Conservation (phyloP, 441 rosid genomes). For the Flueggea neowawraea region DNA sequence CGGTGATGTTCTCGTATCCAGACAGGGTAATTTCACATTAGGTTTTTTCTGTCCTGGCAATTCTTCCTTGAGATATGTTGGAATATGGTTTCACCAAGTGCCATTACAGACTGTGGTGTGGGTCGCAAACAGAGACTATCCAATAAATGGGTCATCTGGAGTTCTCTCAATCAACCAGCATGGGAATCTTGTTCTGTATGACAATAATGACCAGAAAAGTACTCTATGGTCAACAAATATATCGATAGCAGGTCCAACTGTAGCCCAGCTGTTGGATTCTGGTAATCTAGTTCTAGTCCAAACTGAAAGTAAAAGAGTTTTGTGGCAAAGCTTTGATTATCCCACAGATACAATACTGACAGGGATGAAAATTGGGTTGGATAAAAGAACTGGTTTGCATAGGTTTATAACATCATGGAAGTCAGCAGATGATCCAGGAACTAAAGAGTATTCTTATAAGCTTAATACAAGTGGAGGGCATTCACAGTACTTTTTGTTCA, state of each 20-base stretch:
- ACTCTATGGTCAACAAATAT: slow-evolving; percentile 16
- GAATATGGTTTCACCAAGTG: slow-evolving; percentile 10
- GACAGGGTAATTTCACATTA: neutral
- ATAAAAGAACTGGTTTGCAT: slow-evolving; percentile 4
- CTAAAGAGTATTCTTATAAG: slow-evolving; percentile 2
- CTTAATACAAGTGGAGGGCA: slow-evolving; percentile 9
- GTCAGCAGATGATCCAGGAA: slow-evolving; percentile 17
- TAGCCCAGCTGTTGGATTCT: slow-evolving; percentile 12
- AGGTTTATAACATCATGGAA: slow-evolving; percentile 11
- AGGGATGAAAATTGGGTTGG: slow-evolving; percentile 15
- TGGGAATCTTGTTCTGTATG: slow-evolving; percentile 13
- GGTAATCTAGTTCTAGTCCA: slow-evolving; percentile 17
- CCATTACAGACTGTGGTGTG: slow-evolving; percentile 15
- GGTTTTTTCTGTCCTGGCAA: slow-evolving; percentile 8
- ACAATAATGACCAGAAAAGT: neutral
- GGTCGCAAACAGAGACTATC: slow-evolving; percentile 26
- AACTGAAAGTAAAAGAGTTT: neutral
- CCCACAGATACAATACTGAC: slow-evolving; percentile 14
- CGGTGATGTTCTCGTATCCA: neutral
- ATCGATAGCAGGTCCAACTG: neutral
- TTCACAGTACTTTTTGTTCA: slow-evolving; percentile 7
- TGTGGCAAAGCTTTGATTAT: slow-evolving; percentile 27
- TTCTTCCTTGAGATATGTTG: slow-evolving; percentile 6
- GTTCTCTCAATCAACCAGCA: neutral
- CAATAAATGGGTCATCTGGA: slow-evolving; percentile 11